Evolutionary conservation across 768 basidiomycete genomes (phyloP).

Genomic region (Amanita rimosa): DNA sequence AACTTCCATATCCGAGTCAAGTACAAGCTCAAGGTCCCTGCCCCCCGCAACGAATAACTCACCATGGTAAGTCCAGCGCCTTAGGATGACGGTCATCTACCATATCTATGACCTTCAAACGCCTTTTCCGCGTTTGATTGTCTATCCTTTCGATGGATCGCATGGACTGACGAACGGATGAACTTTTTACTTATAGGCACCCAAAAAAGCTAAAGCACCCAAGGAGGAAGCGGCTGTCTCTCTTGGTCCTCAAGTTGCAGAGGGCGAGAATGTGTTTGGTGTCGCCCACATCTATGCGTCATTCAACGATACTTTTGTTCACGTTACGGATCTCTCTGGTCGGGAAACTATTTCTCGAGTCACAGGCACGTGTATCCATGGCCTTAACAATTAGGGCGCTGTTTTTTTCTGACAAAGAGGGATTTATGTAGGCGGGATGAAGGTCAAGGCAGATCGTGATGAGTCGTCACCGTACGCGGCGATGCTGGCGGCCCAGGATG

Average conservation of each 20-base stretch:
- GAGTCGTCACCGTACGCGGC: slow-evolving; percentile 97
- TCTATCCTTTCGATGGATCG: slow-evolving; percentile 34
- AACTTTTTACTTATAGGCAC: slow-evolving; percentile 39
- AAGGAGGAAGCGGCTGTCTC: slow-evolving; percentile 79
- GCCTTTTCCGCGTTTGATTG: not conserved
- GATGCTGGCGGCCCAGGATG: slow-evolving; percentile 98
- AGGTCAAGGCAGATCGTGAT: slow-evolving; percentile 99
- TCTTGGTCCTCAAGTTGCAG: slow-evolving; percentile 91
- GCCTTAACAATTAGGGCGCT: not conserved
- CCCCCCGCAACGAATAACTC: slow-evolving; percentile 15
- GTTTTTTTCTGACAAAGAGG: not conserved
- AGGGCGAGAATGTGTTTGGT: slow-evolving; percentile 95
- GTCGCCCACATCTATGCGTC: slow-evolving; percentile 99
- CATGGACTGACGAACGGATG: slow-evolving; percentile 37
- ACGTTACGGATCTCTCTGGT: slow-evolving; percentile 96
- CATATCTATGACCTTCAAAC: not conserved
- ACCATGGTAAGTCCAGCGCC: slow-evolving; percentile 26
- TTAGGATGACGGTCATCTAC: not conserved
- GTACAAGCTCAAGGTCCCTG: no score
- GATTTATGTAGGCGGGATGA: slow-evolving; percentile 75
- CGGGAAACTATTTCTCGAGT: slow-evolving; percentile 99
- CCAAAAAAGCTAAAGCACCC: slow-evolving; percentile 70
- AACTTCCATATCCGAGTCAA: no score
- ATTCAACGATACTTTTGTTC: slow-evolving; percentile 99
- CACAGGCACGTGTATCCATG: slow-evolving; percentile 51